Conservation (phyloP, 2,329 filamentous ascomycete genomes). For the Acephala macrosclerotiorum region DNA sequence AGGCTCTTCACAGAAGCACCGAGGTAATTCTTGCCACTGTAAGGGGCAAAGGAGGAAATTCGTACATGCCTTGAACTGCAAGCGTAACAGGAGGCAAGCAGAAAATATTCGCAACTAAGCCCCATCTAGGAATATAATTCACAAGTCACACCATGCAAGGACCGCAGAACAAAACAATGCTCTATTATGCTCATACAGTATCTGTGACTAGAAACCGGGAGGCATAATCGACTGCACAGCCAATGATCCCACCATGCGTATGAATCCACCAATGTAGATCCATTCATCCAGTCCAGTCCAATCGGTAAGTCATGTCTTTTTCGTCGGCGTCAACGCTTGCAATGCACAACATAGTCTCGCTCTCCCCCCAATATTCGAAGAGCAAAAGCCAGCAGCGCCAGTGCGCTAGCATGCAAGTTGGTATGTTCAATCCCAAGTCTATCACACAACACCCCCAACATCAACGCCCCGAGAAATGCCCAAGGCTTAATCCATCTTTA, state of each 20-base stretch:
- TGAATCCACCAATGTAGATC: neutral
- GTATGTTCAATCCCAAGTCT: conserved; percentile 7
- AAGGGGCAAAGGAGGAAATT: no score
- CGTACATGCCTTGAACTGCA: neutral
- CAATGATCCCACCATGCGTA: conserved; percentile 9
- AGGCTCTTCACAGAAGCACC: no score
- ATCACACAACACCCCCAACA: conserved; percentile 5
- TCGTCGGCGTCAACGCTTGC: neutral
- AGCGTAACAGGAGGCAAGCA: neutral
- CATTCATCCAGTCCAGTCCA: neutral
- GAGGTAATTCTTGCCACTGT: no score
- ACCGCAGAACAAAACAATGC: conserved; percentile 3
- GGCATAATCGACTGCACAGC: neutral
- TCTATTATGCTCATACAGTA: conserved; percentile 18
- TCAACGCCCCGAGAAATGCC: conserved; percentile 1
- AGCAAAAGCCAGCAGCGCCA: conserved; percentile 4
- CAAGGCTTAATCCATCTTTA: conserved; percentile 33
- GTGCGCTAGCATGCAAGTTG: conserved; percentile 5
- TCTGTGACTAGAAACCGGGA: conserved; percentile 10
- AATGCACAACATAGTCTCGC: neutral
- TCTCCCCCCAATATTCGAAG: neutral
- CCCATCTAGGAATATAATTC: neutral
- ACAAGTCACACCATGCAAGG: neutral
- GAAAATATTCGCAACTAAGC: neutral
- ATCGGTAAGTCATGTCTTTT: conserved; percentile 6